These are phyloP conservation scores for Microdochium nivale DNA, from an alignment of 2,329 filamentous ascomycete species.

Conservation along the genomic window DNA sequence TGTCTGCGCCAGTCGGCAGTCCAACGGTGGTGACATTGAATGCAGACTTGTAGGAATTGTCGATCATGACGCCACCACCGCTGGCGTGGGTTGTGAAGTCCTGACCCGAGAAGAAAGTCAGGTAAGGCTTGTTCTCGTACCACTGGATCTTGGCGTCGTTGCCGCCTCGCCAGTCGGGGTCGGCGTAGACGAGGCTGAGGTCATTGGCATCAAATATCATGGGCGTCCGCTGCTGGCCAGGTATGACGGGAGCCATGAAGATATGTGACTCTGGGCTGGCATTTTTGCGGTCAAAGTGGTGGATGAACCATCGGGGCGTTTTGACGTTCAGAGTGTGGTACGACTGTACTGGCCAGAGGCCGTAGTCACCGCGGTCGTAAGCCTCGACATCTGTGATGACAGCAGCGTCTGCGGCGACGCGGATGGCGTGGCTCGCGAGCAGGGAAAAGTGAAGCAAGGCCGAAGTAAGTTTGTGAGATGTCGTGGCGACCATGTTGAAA, in stretches of 20 bases:
- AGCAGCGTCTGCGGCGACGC: conserved; percentile 4
- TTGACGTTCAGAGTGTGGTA: background rate
- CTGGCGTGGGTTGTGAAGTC: conserved; percentile 1
- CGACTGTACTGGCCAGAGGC: background rate
- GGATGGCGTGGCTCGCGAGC: background rate
- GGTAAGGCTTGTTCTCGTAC: background rate
- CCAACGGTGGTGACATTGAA: conserved; percentile 1
- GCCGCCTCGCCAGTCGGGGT: background rate
- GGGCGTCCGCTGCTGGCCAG: background rate
- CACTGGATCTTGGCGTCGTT: background rate
- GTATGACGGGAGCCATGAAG: background rate
- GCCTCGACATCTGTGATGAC: conserved; percentile 1
- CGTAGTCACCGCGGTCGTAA: conserved; percentile 1
- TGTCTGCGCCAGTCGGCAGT: conserved; percentile 1
- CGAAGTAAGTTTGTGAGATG: background rate
- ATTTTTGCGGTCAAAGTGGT: background rate
- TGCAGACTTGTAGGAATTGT: background rate
- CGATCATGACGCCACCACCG: background rate
- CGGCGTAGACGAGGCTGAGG: conserved; percentile 2
- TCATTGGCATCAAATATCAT: conserved; percentile 2
- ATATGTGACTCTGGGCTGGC: conserved; percentile 1
- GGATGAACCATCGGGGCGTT: conserved; percentile 1
- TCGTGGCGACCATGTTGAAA: background rate
- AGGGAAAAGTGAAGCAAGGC: background rate
- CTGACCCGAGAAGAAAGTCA: conserved; percentile 1